Base-by-base conservation (phyloP, 2,329 filamentous ascomycete genomes). In the Cladosporium sp. region DNA sequence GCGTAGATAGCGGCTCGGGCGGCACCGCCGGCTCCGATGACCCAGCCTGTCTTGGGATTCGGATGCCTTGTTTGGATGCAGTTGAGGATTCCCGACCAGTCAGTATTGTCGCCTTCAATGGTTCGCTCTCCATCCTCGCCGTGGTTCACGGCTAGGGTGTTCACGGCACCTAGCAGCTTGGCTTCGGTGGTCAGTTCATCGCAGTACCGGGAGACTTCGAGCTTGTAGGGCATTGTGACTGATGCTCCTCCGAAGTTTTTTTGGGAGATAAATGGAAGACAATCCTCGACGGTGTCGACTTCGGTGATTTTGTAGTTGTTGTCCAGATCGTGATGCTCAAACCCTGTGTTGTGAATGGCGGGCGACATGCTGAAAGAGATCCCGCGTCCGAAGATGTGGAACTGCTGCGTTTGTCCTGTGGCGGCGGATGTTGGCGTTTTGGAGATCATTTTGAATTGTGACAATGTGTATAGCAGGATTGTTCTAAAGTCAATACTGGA, bases 81-180 rank as follows among this genome's bases (percentile, higher is more conserved):
- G 4, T 54, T 52, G 26, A 52, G 30, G 1, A 61, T 47, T 7
- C 59, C 59, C n/a, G 59, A 32, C 59, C 59, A 62, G 47, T 62
- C 59, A 1, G 59, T 62, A 21, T 62, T 62, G 59, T 62, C 59
- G n/a, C 59, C 59, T n/a, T 34, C 14, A 47, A 62, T 52, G 7
- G n/a, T 52, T 1, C 47, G 59, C 10, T 41, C 28, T n/a, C 32
- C 21, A 5, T n/a, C 15, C 1, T 36, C 3, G 14, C 24, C 47
- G 6, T n/a, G 15, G 10, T n/a, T 15, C 0, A 54, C 59, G 7
- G 21, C 12, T 1, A 62, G 30, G n/a, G 59, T 62, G 12, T 62
- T 54, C 6, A 62, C 32, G 3, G 59, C 59, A 2, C 21, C 59
- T 8, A 62, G 11, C 4, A 38, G 6, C 21, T 38, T 38, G 4